Evolutionary conservation across 805 yeast species (phyloP).

Genomic region (Yarrowia sp.): DNA sequence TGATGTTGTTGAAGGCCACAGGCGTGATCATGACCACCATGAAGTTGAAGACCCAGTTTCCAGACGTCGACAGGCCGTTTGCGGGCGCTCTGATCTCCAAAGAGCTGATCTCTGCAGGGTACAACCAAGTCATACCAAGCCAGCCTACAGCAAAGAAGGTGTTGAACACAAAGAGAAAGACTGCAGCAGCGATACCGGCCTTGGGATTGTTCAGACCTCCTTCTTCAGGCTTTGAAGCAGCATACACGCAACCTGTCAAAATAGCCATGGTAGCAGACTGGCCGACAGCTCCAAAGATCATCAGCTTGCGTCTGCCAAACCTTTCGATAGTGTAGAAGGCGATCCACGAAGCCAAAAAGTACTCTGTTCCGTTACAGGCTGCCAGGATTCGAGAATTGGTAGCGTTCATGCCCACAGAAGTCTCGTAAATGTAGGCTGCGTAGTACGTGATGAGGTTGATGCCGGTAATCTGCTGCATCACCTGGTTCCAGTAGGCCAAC

Average conservation of each 20-base stretch:
- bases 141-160: neutral
- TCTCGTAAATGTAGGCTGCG: conserved; percentile 78
- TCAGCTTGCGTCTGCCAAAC: conserved; percentile 69
- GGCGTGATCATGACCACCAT: conserved; percentile 2
- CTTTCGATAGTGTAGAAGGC: conserved; percentile 40
- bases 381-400: conserved; percentile 29
- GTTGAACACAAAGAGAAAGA: neutral
- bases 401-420: conserved; percentile 51
- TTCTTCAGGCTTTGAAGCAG: neutral
- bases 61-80: neutral
- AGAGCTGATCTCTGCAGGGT: neutral
- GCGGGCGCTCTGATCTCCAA: neutral
- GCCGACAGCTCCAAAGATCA: conserved; percentile 68
- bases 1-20: neutral
- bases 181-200: neutral
- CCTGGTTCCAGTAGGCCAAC: conserved; percentile 44
- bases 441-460: conserved; percentile 86
- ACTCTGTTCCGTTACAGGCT: conserved; percentile 43
- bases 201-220: neutral
- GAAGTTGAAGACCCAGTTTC: neutral
- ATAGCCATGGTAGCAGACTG: conserved; percentile 42
- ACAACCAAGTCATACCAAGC: neutral
- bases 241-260: conserved; percentile 20
- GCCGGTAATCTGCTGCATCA: conserved; percentile 84
- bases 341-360: conserved; percentile 60